Conservation (phyloP, 306 rosid genomes). For the Dalbergia cultrata region DNA sequence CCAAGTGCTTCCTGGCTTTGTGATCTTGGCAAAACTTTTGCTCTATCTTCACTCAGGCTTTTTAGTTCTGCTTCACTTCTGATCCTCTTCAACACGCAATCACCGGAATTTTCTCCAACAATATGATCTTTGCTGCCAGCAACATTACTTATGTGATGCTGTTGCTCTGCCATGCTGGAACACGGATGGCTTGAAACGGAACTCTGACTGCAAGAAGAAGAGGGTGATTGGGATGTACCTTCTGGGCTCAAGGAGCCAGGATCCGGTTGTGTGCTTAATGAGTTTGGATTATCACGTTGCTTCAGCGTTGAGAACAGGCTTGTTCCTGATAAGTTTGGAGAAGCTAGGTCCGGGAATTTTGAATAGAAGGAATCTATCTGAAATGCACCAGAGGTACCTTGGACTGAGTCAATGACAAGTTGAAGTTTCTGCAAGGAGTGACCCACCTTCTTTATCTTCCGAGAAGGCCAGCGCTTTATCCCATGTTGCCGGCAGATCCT, state of each 20-base stretch:
- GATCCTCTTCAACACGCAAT: conserved; percentile 65
- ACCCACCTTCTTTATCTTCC: conserved; percentile 96
- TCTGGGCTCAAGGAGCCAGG: conserved; percentile 56
- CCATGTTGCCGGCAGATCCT: conserved; percentile 97
- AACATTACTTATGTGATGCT: conserved; percentile 39
- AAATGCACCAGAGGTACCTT: conserved; percentile 86
- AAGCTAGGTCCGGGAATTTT: conserved; percentile 77
- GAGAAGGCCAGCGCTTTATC: conserved; percentile 96
- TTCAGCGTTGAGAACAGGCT: conserved; percentile 62
- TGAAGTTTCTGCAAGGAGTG: conserved; percentile 94
- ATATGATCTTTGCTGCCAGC: conserved; percentile 52
- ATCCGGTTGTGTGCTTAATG: conserved; percentile 53
- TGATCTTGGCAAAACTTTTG: conserved; percentile 61
- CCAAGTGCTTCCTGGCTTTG: conserved; percentile 68
- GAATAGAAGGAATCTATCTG: conserved; percentile 87
- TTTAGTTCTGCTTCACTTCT: conserved; percentile 77
- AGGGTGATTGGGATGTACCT: conserved; percentile 72
- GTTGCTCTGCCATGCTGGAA: conserved; percentile 71
- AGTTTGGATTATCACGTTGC: conserved; percentile 57
- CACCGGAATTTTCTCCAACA: conserved; percentile 53
- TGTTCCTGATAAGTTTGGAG: conserved; percentile 71
- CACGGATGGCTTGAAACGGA: conserved; percentile 84
- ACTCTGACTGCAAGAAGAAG: conserved; percentile 74
- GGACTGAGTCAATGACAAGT: conserved; percentile 89
- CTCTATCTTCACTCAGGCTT: conserved; percentile 49